These are phyloP conservation scores for Beauveria pseudobassiana DNA, from an alignment of 2,329 filamentous ascomycete species.

Conservation along the genomic window DNA sequence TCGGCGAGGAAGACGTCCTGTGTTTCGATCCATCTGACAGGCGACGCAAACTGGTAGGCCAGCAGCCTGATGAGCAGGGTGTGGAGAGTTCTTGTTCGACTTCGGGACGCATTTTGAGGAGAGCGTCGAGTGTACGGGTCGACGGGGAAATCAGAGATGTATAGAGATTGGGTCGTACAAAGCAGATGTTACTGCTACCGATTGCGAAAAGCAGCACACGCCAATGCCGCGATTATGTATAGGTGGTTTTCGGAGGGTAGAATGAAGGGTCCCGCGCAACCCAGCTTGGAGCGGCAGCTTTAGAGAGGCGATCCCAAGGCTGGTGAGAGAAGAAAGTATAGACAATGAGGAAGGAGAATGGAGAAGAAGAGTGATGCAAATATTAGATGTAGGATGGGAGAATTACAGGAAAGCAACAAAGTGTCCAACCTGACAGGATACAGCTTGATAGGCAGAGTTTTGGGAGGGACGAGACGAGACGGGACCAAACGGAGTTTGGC, in stretches of 20 bases:
- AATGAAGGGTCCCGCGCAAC: conserved; percentile 12
- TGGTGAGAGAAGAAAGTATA: conserved; percentile 6
- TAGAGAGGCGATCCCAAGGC: conserved; percentile 4
- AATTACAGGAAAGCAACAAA: conserved; percentile 10
- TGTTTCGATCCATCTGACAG: conserved; percentile 99
- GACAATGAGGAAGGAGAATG: conserved; percentile 10
- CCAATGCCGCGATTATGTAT: neutral
- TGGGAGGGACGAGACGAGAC: conserved; percentile 5
- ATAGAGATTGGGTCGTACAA: neutral
- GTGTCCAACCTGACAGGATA: conserved; percentile 17
- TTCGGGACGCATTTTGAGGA: conserved; percentile 82
- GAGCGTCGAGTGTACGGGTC: conserved; percentile 14
- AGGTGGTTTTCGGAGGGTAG: neutral
- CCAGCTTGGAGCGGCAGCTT: conserved; percentile 11
- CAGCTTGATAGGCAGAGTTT: conserved; percentile 6
- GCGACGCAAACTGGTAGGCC: conserved; percentile 97
- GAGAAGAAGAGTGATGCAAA: conserved; percentile 12
- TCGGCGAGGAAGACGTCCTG: conserved; percentile 99
- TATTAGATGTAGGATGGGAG: conserved; percentile 4
- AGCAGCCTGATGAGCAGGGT: conserved; percentile 97
- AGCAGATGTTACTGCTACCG: neutral
- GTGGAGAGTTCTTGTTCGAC: conserved; percentile 98
- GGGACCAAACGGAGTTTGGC: neutral
- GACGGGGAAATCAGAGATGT: neutral
- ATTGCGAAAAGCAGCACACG: conserved; percentile 3